Evolutionary conservation across 345 rosid species (phyloP).

Genomic region (Barbarea vulgaris): DNA sequence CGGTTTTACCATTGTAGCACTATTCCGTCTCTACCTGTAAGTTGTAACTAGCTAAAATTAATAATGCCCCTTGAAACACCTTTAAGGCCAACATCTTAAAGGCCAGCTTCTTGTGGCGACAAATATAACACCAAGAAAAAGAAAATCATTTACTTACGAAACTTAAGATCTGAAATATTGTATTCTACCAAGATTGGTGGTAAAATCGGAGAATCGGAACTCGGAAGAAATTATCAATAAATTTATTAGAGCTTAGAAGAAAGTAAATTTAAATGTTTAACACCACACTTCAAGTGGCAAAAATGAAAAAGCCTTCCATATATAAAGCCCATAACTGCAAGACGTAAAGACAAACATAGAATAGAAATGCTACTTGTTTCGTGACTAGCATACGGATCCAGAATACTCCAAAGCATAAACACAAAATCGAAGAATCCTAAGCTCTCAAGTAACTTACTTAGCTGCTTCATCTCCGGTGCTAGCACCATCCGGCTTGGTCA

Average conservation of each 20-base stretch:
- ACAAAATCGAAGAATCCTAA: conserved; percentile 5
- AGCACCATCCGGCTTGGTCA: conserved; percentile 6
- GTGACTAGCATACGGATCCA: conserved; percentile 10
- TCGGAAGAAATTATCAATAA: no score
- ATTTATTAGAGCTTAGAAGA: background rate
- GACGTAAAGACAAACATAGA: background rate
- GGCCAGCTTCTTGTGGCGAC: background rate
- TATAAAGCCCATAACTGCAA: conserved; percentile 4
- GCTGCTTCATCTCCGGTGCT: conserved; percentile 11
- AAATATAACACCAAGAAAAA: background rate
- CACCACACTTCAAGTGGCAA: background rate
- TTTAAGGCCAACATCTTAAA: conserved; percentile 11
- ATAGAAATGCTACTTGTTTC: background rate
- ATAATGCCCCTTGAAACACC: conserved; percentile 13
- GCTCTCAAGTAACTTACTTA: conserved; percentile 13
- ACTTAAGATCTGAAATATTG: background rate
- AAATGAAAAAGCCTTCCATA: background rate
- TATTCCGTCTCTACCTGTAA: background rate
- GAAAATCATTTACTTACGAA: background rate
- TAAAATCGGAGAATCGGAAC: background rate
- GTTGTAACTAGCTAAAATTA: background rate
- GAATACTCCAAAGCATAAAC: background rate
- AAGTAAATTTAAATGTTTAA: background rate
- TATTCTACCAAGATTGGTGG: background rate
- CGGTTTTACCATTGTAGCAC: background rate